Evolutionary conservation across 1,284 basidiomycete genomes (phyloP).

Genomic region (Phellopilus nigrolimitatus): DNA sequence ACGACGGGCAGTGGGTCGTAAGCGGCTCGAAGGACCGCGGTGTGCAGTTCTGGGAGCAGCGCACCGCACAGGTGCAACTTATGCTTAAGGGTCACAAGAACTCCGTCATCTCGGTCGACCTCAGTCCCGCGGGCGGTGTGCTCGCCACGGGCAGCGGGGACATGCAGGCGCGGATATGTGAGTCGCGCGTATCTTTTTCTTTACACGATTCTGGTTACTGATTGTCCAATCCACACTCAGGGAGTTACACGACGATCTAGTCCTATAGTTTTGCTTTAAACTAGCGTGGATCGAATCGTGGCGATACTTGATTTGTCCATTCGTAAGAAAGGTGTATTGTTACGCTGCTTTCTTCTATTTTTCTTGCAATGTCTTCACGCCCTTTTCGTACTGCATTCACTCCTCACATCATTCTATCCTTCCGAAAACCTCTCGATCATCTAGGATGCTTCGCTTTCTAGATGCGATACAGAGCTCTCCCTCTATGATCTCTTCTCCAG

Average conservation of each 20-base stretch:
- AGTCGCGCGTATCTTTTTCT: slow-evolving; percentile 3
- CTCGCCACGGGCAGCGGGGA: slow-evolving; percentile 88
- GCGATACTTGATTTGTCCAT: not conserved
- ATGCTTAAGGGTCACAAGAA: slow-evolving; percentile 91
- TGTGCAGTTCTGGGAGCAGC: slow-evolving; percentile 86
- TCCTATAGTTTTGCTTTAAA: not conserved
- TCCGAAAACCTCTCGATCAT: too few species aligned
- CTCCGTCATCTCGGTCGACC: slow-evolving; percentile 85
- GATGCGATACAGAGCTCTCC: too few species aligned
- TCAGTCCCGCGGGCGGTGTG: slow-evolving; percentile 69
- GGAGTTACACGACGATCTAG: slow-evolving; percentile 10
- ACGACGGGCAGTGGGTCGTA: slow-evolving; percentile 85
- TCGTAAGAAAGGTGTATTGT: slow-evolving; percentile 4
- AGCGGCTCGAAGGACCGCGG: slow-evolving; percentile 89
- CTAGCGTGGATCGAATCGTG: too few species aligned
- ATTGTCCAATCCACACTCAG: not conserved
- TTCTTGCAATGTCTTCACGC: too few species aligned
- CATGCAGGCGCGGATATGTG: slow-evolving; percentile 78
- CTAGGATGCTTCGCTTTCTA: too few species aligned
- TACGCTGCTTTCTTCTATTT: not conserved
- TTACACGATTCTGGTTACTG: not conserved
- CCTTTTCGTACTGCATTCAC: too few species aligned
- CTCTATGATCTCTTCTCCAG: too few species aligned
- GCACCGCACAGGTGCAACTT: slow-evolving; percentile 70
- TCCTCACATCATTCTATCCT: too few species aligned